Evolutionary conservation across 2,329 filamentous ascomycete genomes (phyloP).

Genomic region (Fusarium humuli): DNA sequence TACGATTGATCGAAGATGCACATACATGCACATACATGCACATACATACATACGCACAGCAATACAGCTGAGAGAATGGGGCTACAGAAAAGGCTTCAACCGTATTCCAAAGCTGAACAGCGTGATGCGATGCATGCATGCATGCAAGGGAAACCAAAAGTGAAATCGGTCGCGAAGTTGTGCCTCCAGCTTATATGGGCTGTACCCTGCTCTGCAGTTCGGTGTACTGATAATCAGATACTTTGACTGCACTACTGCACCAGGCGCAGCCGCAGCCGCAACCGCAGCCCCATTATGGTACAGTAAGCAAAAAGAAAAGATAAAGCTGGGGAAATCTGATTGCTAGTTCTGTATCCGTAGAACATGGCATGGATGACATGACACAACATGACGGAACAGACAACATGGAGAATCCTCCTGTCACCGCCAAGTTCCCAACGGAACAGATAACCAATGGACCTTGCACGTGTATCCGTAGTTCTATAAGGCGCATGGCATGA

Average conservation of each 20-base stretch:
- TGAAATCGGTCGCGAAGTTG: conserved; percentile 10
- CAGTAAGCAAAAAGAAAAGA: conserved; percentile 7
- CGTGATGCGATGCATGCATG: conserved; percentile 15
- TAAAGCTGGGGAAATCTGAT: conserved; percentile 3
- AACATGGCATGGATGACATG: background rate
- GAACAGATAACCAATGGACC: conserved; percentile 37
- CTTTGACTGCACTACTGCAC: background rate
- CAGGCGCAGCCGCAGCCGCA: conserved; percentile 20
- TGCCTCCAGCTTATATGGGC: conserved; percentile 9
- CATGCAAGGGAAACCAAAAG: conserved; percentile 29
- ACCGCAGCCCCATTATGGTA: background rate
- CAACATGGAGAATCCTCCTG: conserved; percentile 18
- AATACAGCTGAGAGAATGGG: conserved; percentile 31
- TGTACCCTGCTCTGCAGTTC: conserved; percentile 6
- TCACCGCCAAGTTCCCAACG: conserved; percentile 17
- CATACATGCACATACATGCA: background rate
- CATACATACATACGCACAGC: background rate
- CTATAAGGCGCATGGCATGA: background rate
- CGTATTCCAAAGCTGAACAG: conserved; percentile 33
- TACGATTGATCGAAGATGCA: conserved; percentile 1
- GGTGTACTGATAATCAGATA: background rate
- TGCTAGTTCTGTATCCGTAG: background rate
- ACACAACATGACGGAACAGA: background rate
- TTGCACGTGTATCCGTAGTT: conserved; percentile 19
- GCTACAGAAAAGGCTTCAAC: conserved; percentile 18